Base-by-base conservation (phyloP, 441 rosid species). In the Pelargonium fulgidum region DNA sequence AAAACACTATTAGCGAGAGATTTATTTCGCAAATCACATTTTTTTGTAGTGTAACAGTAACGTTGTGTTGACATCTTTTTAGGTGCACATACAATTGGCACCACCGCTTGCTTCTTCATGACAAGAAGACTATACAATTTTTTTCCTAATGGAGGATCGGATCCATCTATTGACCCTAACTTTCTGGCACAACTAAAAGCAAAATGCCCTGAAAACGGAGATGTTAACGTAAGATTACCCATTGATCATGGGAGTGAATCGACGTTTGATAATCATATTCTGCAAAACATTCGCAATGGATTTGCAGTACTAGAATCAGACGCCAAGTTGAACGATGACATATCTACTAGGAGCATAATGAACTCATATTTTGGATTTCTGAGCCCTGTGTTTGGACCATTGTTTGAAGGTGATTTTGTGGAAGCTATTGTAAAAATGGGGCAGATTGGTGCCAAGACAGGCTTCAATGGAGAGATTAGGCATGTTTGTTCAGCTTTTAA, bases 401-500 rank as follows among this genome's bases (percentile, higher is more conserved):
- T 69, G 1, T 75, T 75, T n/a, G 65, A 62, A 29, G 66, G 67
- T 0, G 78, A 75, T 50, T 75, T 75, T 20, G 65, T 62, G 19
- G 24, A 75, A 41, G 63, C 74, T 0, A 70, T 75, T 0, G 70
- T 70, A 3, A 75, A 36, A 13, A 70, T 75, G 78, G 78, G 47
- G 6, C 79, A 67, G 44, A 78, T 87, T 45, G 79, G 79, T 22
- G 86, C 84, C 44, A 83, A 84, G 65, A 85, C 86, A 0, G 85
- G 85, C 5, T 52, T 64, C 0, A 12, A 52, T 1, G 92, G 92
- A 29, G 85, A 81, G 77, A 80, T 87, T 62, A 80, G 92, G 45
- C 82, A 86, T 65, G 76, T 79, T 76, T 87, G 92, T 72, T 69
- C 83, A 13, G 76, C 84, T 66, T 84, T 87, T 66, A 85, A 80